These are phyloP conservation scores for Psilocybe tampanensis DNA, from an alignment of 768 basidiomycete genomes.

Conservation along the genomic window DNA sequence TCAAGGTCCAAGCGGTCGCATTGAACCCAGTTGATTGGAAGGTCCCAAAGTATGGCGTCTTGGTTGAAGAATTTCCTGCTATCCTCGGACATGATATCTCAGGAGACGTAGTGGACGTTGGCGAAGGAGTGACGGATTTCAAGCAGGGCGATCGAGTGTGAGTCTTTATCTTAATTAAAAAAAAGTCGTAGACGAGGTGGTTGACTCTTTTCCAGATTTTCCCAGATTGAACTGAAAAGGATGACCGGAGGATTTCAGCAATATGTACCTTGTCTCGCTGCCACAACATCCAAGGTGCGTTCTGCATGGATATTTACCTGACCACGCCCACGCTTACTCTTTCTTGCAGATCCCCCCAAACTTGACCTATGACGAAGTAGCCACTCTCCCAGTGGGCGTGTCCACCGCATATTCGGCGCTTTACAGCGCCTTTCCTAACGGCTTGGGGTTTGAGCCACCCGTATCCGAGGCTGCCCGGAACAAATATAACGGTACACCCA, in stretches of 20 bases:
- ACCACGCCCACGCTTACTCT: neutral
- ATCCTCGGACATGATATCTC: constrained; percentile 52
- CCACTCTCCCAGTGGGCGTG: constrained; percentile 49
- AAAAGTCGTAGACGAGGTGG: neutral
- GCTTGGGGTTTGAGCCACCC: constrained; percentile 42
- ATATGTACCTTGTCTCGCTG: constrained; percentile 42
- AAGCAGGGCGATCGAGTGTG: constrained; percentile 57
- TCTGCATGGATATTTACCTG: neutral
- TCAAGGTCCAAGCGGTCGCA: constrained; percentile 40
- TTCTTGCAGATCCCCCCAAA: constrained; percentile 33
- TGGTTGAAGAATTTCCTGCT: constrained; percentile 41
- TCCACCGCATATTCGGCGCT: constrained; percentile 50
- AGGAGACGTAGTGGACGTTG: constrained; percentile 53
- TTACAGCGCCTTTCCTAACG: constrained; percentile 39
- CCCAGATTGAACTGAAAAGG: constrained; percentile 38
- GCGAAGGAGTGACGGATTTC: constrained; percentile 51
- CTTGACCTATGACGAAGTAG: constrained; percentile 42
- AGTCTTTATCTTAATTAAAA: constrained; percentile 14
- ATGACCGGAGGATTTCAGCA: constrained; percentile 46
- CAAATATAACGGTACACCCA: constrained; percentile 44
- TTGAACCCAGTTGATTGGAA: constrained; percentile 53
- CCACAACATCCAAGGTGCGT: constrained; percentile 41
- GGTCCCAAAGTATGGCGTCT: constrained; percentile 25
- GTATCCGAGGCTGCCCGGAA: constrained; percentile 31
- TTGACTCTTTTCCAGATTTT: constrained; percentile 30